Percentiles rank a stretch among this genome's conserved stretches.
Evolutionary conservation across 768 basidiomycete genomes (phyloP).

Genomic region (Nevesoporus exiguus): DNA sequence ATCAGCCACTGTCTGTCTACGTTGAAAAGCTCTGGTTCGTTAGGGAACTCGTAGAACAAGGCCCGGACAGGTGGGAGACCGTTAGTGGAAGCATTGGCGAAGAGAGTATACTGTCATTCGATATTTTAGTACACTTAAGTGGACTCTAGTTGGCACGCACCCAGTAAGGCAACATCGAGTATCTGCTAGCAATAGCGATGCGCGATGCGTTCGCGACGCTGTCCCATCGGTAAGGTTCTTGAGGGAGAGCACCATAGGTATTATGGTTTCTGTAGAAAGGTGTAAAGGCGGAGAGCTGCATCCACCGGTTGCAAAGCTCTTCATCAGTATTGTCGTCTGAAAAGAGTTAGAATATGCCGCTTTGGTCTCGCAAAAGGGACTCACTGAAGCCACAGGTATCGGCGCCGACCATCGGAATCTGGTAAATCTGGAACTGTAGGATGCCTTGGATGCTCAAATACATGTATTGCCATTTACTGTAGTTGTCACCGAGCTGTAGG

Average conservation of each 20-base stretch:
- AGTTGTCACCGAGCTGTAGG: constrained; percentile 69
- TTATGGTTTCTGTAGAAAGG: constrained; percentile 87
- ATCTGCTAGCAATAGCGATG: constrained; percentile 67
- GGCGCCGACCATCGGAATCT: constrained; percentile 80
- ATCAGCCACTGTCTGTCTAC: constrained; percentile 71
- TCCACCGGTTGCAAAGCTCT: constrained; percentile 82
- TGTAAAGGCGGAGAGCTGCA: constrained; percentile 78
- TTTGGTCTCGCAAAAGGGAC: not conserved
- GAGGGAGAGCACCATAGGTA: constrained; percentile 57
- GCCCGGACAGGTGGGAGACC: constrained; percentile 74
- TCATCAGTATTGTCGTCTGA: constrained; percentile 63
- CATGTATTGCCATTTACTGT: constrained; percentile 72
- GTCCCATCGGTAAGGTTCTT: constrained; percentile 81
- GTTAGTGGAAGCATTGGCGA: constrained; percentile 59
- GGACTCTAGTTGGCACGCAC: constrained; percentile 35
- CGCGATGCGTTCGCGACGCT: constrained; percentile 72
- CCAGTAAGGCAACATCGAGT: constrained; percentile 77
- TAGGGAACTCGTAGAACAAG: constrained; percentile 75
- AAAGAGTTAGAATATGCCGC: not conserved
- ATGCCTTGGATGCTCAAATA: constrained; percentile 68
- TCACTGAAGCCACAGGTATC: constrained; percentile 48
- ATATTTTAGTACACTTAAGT: not conserved
- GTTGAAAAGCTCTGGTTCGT: constrained; percentile 59
- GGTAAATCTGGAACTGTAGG: constrained; percentile 81
- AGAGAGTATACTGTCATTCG: constrained; percentile 58